Base-by-base conservation (phyloP, 169 alveolate genomes). In the Cryptosporidium bovis region DNA sequence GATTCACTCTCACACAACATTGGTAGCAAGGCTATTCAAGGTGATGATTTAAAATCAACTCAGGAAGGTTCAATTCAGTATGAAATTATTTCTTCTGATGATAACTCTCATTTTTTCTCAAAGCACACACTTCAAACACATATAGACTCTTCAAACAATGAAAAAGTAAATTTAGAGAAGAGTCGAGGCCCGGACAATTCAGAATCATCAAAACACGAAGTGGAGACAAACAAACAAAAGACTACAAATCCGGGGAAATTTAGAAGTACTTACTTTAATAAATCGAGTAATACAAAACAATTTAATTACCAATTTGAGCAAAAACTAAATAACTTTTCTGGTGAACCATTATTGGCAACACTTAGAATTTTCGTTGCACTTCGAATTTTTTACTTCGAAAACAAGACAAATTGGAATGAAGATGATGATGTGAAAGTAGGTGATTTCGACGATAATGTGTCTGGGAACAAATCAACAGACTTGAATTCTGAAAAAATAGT, bases 341-440 rank as follows among this genome's bases (percentile, higher is more conserved):
- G 87, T 10, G 87, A 77, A 16, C 64, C 87, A 4, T 77, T 18
- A 7, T 44, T 77, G n/a, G 40, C 71, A n/a, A 56, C 87, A 36
- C 31, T 77, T 20, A 77, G 87, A 16, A 27, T 77, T 46, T 77
- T 77, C n/a, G 87, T 77, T 44, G 87, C 87, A 40, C 24, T 77
- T 12, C 27, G 87, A 60, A 60, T 77, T 20, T 77, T 77, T 44
- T 56, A 77, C 31, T 60, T 60, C 8, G 44, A 48, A 20, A 77
- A 40, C 51, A 77, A 77, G 34, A 18, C 18, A 2, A 77, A 60
- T 60, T 58, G 77, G 51, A 77, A 18, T 15, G 77, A 77, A 3
- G 87, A 77, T 18, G 87, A 62, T 4, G 87, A 60, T 16, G 51
- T 36, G 18, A 77, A 77, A 44, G 55, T 62, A 20, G 62, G 15